Evolutionary conservation across 129 eudicot genomes (phyloP).

Genomic region (Arctium minus): DNA sequence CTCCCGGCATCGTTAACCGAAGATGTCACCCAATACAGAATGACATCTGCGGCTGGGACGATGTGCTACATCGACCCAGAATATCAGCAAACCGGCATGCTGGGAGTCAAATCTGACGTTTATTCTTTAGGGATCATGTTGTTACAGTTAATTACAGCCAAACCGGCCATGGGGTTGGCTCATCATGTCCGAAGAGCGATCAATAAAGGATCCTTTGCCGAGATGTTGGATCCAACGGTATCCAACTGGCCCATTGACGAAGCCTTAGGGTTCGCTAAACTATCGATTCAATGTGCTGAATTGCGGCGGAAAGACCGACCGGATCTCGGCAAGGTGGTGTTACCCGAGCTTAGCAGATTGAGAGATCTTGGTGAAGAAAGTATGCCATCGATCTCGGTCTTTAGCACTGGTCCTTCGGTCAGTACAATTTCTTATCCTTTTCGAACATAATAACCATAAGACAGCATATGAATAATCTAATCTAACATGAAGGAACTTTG

Average conservation of each 20-base stretch:
- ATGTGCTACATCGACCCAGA: constrained; percentile 67
- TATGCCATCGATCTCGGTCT: constrained; percentile 6
- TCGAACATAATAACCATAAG: neutral
- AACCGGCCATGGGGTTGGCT: constrained; percentile 56
- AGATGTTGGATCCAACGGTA: constrained; percentile 47
- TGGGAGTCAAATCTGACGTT: constrained; percentile 55
- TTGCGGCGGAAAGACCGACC: constrained; percentile 54
- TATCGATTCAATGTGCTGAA: constrained; percentile 52
- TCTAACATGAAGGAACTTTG: constrained; percentile 4
- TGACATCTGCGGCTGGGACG: constrained; percentile 70
- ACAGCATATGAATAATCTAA: neutral
- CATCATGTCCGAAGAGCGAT: constrained; percentile 39
- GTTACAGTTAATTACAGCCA: constrained; percentile 54
- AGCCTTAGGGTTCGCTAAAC: constrained; percentile 40
- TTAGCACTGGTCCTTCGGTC: neutral
- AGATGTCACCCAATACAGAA: constrained; percentile 43
- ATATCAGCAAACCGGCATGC: constrained; percentile 61
- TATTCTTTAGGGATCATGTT: constrained; percentile 59
- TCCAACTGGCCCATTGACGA: constrained; percentile 51
- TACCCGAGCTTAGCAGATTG: constrained; percentile 53
- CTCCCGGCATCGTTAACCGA: constrained; percentile 46
- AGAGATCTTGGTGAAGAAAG: constrained; percentile 41
- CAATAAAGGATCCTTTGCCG: constrained; percentile 36
- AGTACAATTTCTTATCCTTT: neutral
- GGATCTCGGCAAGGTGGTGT: constrained; percentile 44